A percentile compares a stretch with the other conserved stretches of the same genome.
Evolutionary conservation across 305 asterid species (phyloP).

Genomic region (Solanum hybrid): DNA sequence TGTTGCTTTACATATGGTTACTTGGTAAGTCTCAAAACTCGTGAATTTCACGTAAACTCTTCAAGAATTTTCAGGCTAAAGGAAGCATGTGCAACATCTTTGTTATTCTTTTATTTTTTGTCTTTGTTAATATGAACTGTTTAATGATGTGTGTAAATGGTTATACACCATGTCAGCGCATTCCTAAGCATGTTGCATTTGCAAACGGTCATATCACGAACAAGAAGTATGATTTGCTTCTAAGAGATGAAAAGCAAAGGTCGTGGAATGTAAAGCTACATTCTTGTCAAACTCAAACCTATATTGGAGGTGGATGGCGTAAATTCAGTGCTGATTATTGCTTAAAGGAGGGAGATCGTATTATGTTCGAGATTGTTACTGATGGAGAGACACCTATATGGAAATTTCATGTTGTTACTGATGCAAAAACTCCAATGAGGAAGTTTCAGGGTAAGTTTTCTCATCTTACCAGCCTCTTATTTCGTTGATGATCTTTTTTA

Average conservation of each 20-base stretch:
- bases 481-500: not conserved
- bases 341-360: constrained; percentile 4
- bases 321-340: not conserved
- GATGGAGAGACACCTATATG: not conserved
- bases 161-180: not conserved
- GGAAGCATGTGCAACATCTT: not conserved
- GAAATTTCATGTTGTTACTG: not conserved
- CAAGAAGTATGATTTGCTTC: not conserved
- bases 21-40: not conserved
- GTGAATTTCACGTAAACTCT: not conserved
- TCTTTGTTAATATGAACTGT: not conserved
- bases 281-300: not conserved
- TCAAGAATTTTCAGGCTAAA: not conserved
- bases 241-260: not conserved
- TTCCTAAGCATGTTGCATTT: not conserved
- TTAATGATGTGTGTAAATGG: not conserved
- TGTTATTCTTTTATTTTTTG: not conserved
- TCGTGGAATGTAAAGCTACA: not conserved
- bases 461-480: not conserved
- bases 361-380: not conserved
- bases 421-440: not conserved
- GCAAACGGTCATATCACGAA: not conserved
- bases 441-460: not conserved
- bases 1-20: not conserved
- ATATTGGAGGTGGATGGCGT: not conserved